Evolutionary conservation across 805 yeast genomes (phyloP), one percentile per base, ranked within the genome.

Genomic region (Wickerhamiella azymoides): DNA sequence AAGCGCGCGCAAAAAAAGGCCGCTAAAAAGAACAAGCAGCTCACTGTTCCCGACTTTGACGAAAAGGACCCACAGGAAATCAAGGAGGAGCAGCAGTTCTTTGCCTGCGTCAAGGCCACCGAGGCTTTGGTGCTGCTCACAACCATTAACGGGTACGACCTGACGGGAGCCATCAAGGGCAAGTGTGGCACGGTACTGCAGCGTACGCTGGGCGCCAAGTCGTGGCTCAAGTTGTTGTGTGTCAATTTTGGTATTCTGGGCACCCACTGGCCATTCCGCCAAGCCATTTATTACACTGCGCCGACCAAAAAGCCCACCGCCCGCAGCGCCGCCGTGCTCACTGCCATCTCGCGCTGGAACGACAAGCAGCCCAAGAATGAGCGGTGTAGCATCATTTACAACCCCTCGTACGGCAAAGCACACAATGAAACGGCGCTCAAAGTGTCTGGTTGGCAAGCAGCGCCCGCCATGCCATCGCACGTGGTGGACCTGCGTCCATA

Each of bases 181-280:
- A 37, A 36, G 36, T 44, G 58, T 36, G 69, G 62, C 17, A 42
- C 55, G 10, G 5, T 59, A 2, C 48, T 64, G 9, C 39, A 45
- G 7, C 49, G 46, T 26, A 51, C 50, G 18, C 53, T 66, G 26
- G 72, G 71, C 10, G 51, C 53, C 28, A 38, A 55, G 5, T 62
- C 69, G 1, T 52, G 47, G 3, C 53, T 53, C 47, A 61, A 62
- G 52, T 50, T 65, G 10, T 50, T 66, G 11, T 60, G 65, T 35
- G 59, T 68, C 13, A 58, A 65, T 18, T 55, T 68, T 57, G 71
- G 71, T 1, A 56, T 68, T n/a, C 47, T 68, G 21, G 71, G 66
- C 2, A 65, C 67, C 42, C 72, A 68, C 52, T 68, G 71, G 72
- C 72, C 72, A 14, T 68, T 68, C 52, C 56, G 68, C 8, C 62